phyloP scores from a whole-genome alignment of 2,329 filamentous ascomycete species.

The Cadophora gregata region DNA sequence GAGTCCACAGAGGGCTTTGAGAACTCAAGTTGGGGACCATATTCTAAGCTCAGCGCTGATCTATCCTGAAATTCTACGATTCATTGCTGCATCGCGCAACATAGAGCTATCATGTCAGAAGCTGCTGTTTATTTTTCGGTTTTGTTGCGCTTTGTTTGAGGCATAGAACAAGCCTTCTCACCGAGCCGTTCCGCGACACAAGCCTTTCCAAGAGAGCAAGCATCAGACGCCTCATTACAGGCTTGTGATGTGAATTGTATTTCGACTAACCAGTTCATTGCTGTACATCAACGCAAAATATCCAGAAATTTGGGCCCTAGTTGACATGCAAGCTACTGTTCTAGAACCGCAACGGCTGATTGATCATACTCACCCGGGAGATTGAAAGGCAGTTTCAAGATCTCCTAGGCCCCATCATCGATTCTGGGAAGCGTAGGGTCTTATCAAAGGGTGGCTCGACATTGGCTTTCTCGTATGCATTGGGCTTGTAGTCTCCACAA shows the following conservation, averaged over 20 bases:
- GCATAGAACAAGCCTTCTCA: not conserved
- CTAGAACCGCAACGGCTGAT: not conserved
- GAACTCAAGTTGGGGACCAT: not conserved
- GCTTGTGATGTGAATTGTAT: not conserved
- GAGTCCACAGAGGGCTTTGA: not conserved
- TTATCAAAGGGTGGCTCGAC: slow-evolving; percentile 20
- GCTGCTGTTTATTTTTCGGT: not conserved
- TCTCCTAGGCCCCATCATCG: slow-evolving; percentile 21
- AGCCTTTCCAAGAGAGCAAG: slow-evolving; percentile 8
- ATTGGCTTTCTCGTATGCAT: slow-evolving; percentile 19
- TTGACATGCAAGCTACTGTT: not conserved
- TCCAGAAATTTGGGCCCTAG: not conserved
- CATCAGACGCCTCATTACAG: not conserved
- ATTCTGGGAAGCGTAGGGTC: slow-evolving; percentile 10
- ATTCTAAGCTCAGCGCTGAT: not conserved
- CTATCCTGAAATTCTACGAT: not conserved
- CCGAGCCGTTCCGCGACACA: not conserved
- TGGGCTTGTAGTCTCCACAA: slow-evolving; percentile 11
- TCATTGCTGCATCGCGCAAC: not conserved
- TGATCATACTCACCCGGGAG: slow-evolving; percentile 12
- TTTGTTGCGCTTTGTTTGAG: not conserved
- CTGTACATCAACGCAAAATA: not conserved
- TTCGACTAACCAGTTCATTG: not conserved
- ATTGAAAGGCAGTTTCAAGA: slow-evolving; percentile 15
- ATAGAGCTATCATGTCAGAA: not conserved